Percentiles rank a stretch among this genome's conserved stretches.
Conservation (phyloP, 176 grass and related monocot species). For the Rhipidocladum racemiflorum region DNA sequence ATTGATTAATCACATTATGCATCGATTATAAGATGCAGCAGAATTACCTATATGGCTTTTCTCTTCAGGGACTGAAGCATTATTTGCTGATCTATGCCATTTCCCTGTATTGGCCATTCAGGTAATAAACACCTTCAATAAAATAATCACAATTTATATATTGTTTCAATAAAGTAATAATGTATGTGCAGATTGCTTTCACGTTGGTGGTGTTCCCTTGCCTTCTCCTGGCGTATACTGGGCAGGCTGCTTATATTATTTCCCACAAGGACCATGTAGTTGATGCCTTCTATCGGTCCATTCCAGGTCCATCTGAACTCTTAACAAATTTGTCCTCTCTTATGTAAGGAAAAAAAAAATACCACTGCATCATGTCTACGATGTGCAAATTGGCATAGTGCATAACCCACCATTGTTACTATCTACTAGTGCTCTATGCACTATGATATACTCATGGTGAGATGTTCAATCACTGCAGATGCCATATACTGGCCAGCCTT, state of each 20-base stretch:
- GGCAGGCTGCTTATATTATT: conserved; percentile 79
- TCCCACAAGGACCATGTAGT: conserved; percentile 52
- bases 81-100: conserved; percentile 93
- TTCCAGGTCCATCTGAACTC: conserved; percentile 47
- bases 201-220: conserved; percentile 75
- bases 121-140: conserved; percentile 32
- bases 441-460: conserved; percentile 26
- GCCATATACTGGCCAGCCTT: conserved; percentile 76
- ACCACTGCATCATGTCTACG: conserved; percentile 5
- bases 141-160: not conserved
- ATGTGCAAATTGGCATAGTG: conserved; percentile 15
- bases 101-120: conserved; percentile 84
- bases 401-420: conserved; percentile 12
- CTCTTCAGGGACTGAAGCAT: conserved; percentile 77
- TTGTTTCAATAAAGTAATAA: conserved; percentile 25
- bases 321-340: not conserved
- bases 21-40: conserved; percentile 12
- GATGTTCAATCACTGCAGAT: conserved; percentile 44
- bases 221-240: conserved; percentile 83
- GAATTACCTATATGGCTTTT: conserved; percentile 25
- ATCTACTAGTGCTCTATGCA: conserved; percentile 12
- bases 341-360: not conserved
- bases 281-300: conserved; percentile 75
- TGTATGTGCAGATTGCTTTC: conserved; percentile 68
- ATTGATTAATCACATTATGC: conserved; percentile 9